These are phyloP conservation scores for Lupinus albus DNA, from an alignment of 306 rosid genomes.

Conservation along the genomic window DNA sequence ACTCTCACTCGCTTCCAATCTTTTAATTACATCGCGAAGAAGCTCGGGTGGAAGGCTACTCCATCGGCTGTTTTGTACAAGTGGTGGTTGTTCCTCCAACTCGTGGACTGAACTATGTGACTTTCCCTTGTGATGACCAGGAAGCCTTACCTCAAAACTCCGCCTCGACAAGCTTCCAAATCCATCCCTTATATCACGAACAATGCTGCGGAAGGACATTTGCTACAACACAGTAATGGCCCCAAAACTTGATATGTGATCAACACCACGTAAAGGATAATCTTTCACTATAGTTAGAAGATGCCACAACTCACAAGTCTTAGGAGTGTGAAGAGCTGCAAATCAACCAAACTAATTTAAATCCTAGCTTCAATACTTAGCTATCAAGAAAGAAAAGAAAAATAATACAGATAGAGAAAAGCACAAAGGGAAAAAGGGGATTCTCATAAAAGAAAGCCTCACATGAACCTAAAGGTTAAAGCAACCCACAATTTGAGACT, in stretches of 20 bases:
- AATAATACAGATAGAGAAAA: constrained; percentile 49
- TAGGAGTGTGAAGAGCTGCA: constrained; percentile 51
- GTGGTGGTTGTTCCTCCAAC: constrained; percentile 49
- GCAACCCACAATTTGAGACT: constrained; percentile 52
- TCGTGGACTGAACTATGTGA: constrained; percentile 74
- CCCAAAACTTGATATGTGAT: constrained; percentile 32
- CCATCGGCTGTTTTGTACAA: constrained; percentile 73
- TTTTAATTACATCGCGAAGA: constrained; percentile 70
- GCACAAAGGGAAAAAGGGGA: constrained; percentile 47
- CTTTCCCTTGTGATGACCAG: constrained; percentile 67
- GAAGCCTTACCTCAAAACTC: constrained; percentile 78
- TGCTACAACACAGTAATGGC: constrained; percentile 43
- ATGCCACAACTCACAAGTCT: constrained; percentile 32
- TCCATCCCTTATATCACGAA: constrained; percentile 85
- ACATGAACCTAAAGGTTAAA: constrained; percentile 64
- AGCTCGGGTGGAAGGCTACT: constrained; percentile 90
- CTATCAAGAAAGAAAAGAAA: constrained; percentile 32
- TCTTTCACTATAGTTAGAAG: constrained; percentile 37
- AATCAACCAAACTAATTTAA: constrained; percentile 46
- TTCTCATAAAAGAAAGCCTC: constrained; percentile 59
- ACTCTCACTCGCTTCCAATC: constrained; percentile 86
- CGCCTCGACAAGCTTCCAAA: constrained; percentile 87
- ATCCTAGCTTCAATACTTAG: constrained; percentile 38
- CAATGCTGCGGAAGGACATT: constrained; percentile 89
- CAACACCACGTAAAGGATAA: constrained; percentile 17